These are phyloP conservation scores for Populus tomentosa DNA, from an alignment of 441 rosid species.

Conservation along the genomic window DNA sequence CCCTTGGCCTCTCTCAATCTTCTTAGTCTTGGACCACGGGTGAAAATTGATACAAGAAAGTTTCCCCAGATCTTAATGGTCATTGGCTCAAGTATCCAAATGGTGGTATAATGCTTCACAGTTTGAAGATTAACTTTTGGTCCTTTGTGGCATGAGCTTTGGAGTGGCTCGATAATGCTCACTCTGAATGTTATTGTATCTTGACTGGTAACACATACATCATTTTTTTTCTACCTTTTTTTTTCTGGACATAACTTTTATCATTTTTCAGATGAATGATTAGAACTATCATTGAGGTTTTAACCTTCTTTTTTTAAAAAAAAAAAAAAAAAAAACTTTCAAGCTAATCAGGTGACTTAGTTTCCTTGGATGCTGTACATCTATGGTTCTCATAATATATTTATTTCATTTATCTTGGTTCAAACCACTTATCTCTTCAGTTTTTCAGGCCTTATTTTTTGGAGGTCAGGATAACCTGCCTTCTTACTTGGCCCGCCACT, in stretches of 20 bases:
- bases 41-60: neutral
- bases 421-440: neutral
- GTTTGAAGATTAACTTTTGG: neutral
- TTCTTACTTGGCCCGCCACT: constrained; percentile 62
- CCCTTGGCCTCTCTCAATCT: neutral
- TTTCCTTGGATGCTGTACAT: neutral
- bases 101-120: neutral
- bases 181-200: neutral
- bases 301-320: too few species aligned
- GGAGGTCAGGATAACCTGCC: constrained; percentile 85
- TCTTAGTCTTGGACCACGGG: neutral
- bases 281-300: neutral
- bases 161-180: neutral
- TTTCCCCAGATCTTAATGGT: neutral
- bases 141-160: neutral
- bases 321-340: too few species aligned
- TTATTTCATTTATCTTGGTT: neutral
- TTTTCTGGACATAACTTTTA: neutral
- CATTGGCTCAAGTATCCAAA: neutral
- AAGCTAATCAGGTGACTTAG: neutral
- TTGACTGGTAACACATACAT: neutral
- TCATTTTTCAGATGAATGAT: neutral
- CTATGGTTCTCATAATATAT: neutral
- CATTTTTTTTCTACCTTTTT: neutral
- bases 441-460: constrained; percentile 70